These are phyloP conservation scores for Bonnemaisonia californica DNA, from an alignment of 31 red algal species.

Conservation along the genomic window DNA sequence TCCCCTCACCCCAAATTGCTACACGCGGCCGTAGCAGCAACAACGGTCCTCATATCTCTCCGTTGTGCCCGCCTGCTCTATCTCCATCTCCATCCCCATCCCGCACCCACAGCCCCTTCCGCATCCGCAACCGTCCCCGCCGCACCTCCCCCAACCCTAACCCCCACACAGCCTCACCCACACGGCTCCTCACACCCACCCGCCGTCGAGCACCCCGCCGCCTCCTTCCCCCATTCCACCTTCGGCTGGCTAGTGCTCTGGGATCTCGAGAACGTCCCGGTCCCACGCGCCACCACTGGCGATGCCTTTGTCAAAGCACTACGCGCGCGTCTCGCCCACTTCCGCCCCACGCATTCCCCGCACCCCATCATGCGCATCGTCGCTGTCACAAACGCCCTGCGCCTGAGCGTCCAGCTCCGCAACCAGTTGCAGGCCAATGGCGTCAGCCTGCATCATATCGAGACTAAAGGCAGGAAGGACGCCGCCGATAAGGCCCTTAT, in stretches of 20 bases:
- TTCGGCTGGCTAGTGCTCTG: slow-evolving; percentile 55
- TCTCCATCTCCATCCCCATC: neutral
- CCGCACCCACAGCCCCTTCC: neutral
- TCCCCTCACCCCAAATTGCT: too few species aligned
- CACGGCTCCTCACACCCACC: too few species aligned
- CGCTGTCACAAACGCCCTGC: slow-evolving; percentile 41
- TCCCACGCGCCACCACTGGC: slow-evolving; percentile 20
- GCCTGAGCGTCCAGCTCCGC: slow-evolving; percentile 14
- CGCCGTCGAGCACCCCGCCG: too few species aligned
- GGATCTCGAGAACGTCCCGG: slow-evolving; percentile 58
- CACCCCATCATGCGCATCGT: slow-evolving; percentile 47
- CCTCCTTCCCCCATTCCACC: too few species aligned
- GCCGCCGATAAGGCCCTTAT: slow-evolving; percentile 64
- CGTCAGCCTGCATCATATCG: slow-evolving; percentile 48
- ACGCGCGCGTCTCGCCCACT: slow-evolving; percentile 13
- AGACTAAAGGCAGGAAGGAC: slow-evolving; percentile 48
- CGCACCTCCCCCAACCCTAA: neutral
- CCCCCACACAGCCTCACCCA: neutral
- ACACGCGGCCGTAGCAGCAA: neutral
- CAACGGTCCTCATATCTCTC: neutral
- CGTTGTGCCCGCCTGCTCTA: neutral
- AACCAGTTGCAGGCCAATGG: slow-evolving; percentile 49
- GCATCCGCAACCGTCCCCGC: neutral
- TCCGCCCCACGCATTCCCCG: neutral
- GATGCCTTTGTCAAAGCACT: slow-evolving; percentile 30